Evolutionary conservation across 2,329 filamentous ascomycete species (phyloP).

Genomic region (Pleurostoma richardsiae): DNA sequence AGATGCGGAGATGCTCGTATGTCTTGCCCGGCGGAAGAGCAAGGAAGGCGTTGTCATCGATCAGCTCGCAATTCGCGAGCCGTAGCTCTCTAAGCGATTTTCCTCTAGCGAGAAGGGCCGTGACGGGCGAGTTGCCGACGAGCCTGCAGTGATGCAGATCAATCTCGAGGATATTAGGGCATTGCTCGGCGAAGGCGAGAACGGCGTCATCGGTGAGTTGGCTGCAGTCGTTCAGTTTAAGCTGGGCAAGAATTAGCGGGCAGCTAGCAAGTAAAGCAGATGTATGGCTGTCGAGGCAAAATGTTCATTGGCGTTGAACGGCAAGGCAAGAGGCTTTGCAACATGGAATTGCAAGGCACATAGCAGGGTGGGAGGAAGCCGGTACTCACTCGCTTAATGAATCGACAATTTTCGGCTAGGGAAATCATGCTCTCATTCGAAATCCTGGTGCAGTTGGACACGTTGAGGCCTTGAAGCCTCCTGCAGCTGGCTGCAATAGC

Average conservation of each 20-base stretch:
- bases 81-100: constrained; percentile 85
- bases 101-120: constrained; percentile 71
- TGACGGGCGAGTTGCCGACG: constrained; percentile 80
- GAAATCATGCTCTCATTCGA: constrained; percentile 80
- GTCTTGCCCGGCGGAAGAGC: constrained; percentile 62
- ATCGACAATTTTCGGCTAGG: constrained; percentile 76
- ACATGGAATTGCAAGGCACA: background rate
- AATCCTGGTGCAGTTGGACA: constrained; percentile 78
- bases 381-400: constrained; percentile 72
- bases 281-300: background rate
- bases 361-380: background rate
- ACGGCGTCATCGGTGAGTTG: constrained; percentile 80
- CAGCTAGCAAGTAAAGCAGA: constrained; percentile 5
- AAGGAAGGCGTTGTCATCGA: constrained; percentile 86
- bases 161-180: constrained; percentile 91
- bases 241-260: constrained; percentile 34
- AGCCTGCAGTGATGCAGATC: constrained; percentile 82
- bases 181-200: constrained; percentile 79
- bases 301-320: too few species aligned
- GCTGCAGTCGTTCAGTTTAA: constrained; percentile 92
- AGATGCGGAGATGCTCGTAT: constrained; percentile 85
- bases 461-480: constrained; percentile 85
- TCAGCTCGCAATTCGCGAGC: constrained; percentile 76
- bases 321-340: too few species aligned
- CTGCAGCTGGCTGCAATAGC: constrained; percentile 77